Evolutionary conservation across 140 eudicot genomes (phyloP).

Genomic region (Flaveria floridana): DNA sequence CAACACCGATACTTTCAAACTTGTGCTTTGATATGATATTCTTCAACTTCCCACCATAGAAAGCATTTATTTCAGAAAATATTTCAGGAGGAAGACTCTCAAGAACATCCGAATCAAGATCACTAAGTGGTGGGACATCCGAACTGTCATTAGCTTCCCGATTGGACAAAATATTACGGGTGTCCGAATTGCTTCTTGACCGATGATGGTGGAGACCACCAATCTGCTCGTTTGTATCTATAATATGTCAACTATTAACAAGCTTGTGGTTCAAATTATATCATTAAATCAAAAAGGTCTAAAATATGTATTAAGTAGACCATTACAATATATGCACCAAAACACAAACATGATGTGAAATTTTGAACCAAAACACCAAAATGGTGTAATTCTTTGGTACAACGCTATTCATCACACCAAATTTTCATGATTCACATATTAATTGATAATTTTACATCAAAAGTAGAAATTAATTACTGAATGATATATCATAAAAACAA

Average conservation of each 20-base stretch:
- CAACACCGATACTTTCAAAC: constrained; percentile 28
- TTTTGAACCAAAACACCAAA: background rate
- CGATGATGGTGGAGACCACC: constrained; percentile 27
- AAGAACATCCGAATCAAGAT: constrained; percentile 72
- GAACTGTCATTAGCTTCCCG: constrained; percentile 38
- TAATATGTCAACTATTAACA: constrained; percentile 12
- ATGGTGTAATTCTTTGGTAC: background rate
- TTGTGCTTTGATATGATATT: constrained; percentile 44
- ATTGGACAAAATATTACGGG: constrained; percentile 30
- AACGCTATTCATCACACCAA: constrained; percentile 2
- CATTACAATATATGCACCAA: background rate
- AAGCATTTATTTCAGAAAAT: constrained; percentile 61
- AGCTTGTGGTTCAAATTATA: constrained; percentile 12
- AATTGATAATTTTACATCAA: background rate
- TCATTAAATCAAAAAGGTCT: background rate
- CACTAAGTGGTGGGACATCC: constrained; percentile 59
- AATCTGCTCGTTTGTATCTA: constrained; percentile 34
- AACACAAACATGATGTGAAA: background rate
- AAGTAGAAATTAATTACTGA: background rate
- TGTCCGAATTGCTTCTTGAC: constrained; percentile 28
- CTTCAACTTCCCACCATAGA: constrained; percentile 65
- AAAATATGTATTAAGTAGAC: constrained; percentile 2
- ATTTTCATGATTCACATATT: background rate
- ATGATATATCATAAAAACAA: background rate
- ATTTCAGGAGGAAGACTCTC: constrained; percentile 83